A percentile compares a stretch with the other conserved stretches of the same genome.
Conservation (phyloP, 108 stramenopile genomes). For the Schizochytrium sp. region DNA sequence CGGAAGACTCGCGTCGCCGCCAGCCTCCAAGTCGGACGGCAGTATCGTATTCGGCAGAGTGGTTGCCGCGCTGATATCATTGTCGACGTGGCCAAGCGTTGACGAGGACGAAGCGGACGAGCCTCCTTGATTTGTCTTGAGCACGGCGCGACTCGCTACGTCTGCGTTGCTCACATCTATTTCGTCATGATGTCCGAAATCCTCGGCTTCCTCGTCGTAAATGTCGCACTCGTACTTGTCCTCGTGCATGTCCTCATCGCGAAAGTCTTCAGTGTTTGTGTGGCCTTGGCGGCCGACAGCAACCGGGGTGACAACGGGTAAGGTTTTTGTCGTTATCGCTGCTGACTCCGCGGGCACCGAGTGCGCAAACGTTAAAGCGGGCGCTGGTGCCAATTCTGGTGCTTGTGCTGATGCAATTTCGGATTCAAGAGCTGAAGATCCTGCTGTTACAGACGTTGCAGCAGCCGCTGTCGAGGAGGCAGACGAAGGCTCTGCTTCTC, state of each 20-base stretch:
- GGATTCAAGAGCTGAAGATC: not conserved
- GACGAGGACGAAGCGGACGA: not conserved
- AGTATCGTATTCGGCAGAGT: no score
- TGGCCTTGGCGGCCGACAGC: not conserved
- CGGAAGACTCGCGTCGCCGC: no score
- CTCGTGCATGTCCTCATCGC: not conserved
- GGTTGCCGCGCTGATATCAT: no score
- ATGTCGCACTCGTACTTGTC: constrained; percentile 4
- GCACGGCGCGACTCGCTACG: not conserved
- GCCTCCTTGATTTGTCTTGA: not conserved
- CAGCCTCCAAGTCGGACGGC: no score
- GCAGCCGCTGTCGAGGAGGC: not conserved
- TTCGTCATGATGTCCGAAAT: not conserved
- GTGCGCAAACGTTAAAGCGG: no score
- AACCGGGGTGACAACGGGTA: no score
- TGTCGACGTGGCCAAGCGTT: no score
- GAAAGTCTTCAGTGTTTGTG: not conserved
- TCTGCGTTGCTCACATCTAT: not conserved
- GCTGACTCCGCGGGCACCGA: no score
- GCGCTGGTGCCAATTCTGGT: not conserved
- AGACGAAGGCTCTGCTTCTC: not conserved
- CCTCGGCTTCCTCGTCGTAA: constrained; percentile 13
- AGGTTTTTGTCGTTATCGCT: no score
- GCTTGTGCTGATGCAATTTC: not conserved
- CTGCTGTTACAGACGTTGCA: not conserved